phyloP scores from a whole-genome alignment of 352 stramenopile genomes.

The Pythium brassicae region DNA sequence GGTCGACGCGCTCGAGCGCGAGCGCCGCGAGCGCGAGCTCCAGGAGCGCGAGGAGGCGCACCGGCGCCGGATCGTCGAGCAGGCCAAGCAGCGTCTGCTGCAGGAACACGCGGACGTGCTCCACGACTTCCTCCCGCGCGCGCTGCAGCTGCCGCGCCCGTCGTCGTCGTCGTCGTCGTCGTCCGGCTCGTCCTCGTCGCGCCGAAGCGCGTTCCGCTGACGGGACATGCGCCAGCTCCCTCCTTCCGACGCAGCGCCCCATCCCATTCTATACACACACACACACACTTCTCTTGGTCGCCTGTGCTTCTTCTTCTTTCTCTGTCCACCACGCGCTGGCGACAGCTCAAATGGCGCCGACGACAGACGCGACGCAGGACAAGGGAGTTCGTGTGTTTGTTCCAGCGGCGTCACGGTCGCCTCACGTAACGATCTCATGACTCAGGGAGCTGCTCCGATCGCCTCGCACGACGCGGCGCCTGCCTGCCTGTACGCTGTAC shows the following conservation, averaged over 20 bases:
- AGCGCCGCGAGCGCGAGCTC: slow-evolving; percentile 59
- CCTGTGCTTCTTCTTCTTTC: too few species aligned
- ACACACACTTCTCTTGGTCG: background rate
- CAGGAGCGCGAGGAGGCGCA: slow-evolving; percentile 78
- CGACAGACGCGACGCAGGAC: too few species aligned
- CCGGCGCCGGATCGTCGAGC: slow-evolving; percentile 74
- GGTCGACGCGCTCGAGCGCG: slow-evolving; percentile 66
- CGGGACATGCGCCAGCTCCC: background rate
- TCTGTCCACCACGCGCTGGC: too few species aligned
- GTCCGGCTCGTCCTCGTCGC: slow-evolving; percentile 15
- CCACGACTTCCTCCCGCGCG: slow-evolving; percentile 66
- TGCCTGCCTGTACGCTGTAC: too few species aligned
- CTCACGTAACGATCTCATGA: too few species aligned
- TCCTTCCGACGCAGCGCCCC: background rate
- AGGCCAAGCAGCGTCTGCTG: slow-evolving; percentile 81
- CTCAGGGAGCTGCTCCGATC: too few species aligned
- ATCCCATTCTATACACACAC: too few species aligned
- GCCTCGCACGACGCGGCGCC: too few species aligned
- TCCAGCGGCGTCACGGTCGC: too few species aligned
- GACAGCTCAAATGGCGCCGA: too few species aligned
- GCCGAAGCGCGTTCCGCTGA: slow-evolving; percentile 25
- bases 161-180: slow-evolving; percentile 30
- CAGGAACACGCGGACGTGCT: slow-evolving; percentile 82
- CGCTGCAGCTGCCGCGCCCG: slow-evolving; percentile 11
- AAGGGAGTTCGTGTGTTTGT: too few species aligned